phyloP scores from a whole-genome alignment of 2,329 filamentous ascomycete genomes.

The Rhinocladiella similis region DNA sequence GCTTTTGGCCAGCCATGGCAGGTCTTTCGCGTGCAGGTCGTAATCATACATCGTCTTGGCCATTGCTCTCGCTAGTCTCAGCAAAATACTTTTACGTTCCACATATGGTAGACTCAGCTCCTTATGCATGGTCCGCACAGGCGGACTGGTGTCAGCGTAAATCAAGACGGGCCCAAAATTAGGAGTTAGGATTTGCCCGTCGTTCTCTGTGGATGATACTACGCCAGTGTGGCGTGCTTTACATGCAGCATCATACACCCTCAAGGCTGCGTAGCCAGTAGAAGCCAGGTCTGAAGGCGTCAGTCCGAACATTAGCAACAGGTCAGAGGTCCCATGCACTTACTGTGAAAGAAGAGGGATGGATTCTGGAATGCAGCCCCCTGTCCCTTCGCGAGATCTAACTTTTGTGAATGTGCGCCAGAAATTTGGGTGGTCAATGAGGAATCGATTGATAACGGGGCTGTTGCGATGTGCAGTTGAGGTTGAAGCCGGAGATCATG shows the following conservation, averaged over 20 bases:
- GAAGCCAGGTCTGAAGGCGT: conserved; percentile 17
- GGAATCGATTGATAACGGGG: conserved; percentile 2
- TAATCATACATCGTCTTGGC: not conserved
- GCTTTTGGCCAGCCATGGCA: not conserved
- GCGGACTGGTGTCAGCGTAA: too few species aligned
- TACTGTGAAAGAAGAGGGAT: conserved; percentile 11
- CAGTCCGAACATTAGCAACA: not conserved
- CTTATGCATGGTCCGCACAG: too few species aligned
- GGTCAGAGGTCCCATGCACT: not conserved
- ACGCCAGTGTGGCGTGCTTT: too few species aligned
- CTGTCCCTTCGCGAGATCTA: conserved; percentile 4
- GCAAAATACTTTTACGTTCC: not conserved
- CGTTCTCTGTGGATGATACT: too few species aligned
- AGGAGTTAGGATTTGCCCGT: too few species aligned
- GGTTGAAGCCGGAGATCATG: conserved; percentile 1
- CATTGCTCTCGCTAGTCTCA: not conserved
- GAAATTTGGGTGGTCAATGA: conserved; percentile 5
- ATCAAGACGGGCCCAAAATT: too few species aligned
- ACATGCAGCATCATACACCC: conserved; percentile 4
- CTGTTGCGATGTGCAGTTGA: not conserved
- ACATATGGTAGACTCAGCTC: not conserved
- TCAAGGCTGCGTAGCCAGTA: conserved; percentile 14
- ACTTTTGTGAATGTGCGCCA: conserved; percentile 3
- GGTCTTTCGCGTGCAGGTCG: not conserved
- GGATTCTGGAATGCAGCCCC: conserved; percentile 3